Evolutionary conservation across 179 eudicot genomes (phyloP), one percentile per base, ranked within the genome.

Genomic region (Silene coronaria): DNA sequence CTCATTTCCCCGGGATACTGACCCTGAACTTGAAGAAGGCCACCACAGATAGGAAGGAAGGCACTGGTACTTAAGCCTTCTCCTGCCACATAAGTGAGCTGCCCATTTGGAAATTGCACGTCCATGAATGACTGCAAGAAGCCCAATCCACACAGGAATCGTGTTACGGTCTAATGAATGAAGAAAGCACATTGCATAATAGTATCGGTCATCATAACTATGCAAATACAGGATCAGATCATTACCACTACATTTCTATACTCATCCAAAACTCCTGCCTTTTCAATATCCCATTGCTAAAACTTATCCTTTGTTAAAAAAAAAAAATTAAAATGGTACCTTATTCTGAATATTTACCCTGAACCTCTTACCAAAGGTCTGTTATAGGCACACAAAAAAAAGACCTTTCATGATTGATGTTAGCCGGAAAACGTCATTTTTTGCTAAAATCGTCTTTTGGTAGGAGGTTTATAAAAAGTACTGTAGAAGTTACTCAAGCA

Each of bases 1-100:
- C 80, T 90, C 96, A 92, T 88, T 67, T 95, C 96, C 73, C 99
- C 99, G 17, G 97, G 99, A 85, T 89, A 95, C 79, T 89, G 99
- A 77, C 99, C 99, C 84, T 95, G 99, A 60, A 93, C 99, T 89
- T 95, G 99, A 80, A 95, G 97, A 53, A 95, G 80, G 42, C 99
- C 97, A 28, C 99, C 97, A 78, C 82, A 84, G 66, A 92, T 14
- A 57, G 99, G 97, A 77, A 92, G 81, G 78, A 88, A 92, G 13
- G 93, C 91, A 82, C 93, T 92, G 26, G 99, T 95, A 55, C 93
- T 92, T 74, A 95, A 58, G 68, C 99, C 97, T 87, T 95, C 99
- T 65, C 97, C 97, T 75, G 97, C 82, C 62, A 92, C 95, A 80
- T 92, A 95, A 2, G 97, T 95, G 53, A 95, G 75, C 74, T 95